Conservation (phyloP, 208 protist genomes). For the Vickermania ingenoplastis region DNA sequence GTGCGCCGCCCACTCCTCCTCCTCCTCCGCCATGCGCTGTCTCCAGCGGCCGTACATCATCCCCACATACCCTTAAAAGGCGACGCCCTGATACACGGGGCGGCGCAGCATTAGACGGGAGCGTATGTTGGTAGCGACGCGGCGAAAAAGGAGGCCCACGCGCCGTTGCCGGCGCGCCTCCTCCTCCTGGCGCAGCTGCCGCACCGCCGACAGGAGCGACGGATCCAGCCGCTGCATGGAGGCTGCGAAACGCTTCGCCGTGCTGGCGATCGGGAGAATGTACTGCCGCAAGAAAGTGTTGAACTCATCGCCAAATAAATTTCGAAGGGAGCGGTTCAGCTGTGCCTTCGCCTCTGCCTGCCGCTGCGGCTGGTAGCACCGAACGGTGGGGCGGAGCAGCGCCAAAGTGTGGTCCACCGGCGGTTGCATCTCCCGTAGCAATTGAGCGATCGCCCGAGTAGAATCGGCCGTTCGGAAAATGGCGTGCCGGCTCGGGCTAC, state of each 20-base stretch:
- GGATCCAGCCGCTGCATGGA: slow-evolving; percentile 11
- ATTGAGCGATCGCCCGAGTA: not conserved
- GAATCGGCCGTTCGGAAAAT: not conserved
- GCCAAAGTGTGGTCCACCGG: not conserved
- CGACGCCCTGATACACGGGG: slow-evolving; percentile 25
- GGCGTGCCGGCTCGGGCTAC: not conserved
- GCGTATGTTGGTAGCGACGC: slow-evolving; percentile 44
- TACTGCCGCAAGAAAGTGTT: slow-evolving; percentile 24
- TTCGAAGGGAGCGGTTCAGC: slow-evolving; percentile 7
- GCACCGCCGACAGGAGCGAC: slow-evolving; percentile 24
- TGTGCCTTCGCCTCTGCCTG: slow-evolving; percentile 5
- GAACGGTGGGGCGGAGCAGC: slow-evolving; percentile 7
- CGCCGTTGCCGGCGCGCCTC: slow-evolving; percentile 11
- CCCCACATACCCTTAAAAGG: slow-evolving; percentile 36
- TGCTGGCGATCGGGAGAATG: slow-evolving; percentile 28
- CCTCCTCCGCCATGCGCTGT: slow-evolving; percentile 13
- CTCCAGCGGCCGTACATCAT: slow-evolving; percentile 48
- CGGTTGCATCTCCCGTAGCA: not conserved
- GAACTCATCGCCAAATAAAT: slow-evolving; percentile 14
- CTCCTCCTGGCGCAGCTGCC: slow-evolving; percentile 30
- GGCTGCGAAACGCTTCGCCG: slow-evolving; percentile 10
- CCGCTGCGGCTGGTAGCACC: slow-evolving; percentile 5
- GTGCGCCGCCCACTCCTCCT: not conserved
- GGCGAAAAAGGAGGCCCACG: slow-evolving; percentile 26
- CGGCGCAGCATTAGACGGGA: slow-evolving; percentile 22